These are phyloP conservation scores for Anacardium occidentale DNA, from an alignment of 345 rosid species.

Conservation along the genomic window DNA sequence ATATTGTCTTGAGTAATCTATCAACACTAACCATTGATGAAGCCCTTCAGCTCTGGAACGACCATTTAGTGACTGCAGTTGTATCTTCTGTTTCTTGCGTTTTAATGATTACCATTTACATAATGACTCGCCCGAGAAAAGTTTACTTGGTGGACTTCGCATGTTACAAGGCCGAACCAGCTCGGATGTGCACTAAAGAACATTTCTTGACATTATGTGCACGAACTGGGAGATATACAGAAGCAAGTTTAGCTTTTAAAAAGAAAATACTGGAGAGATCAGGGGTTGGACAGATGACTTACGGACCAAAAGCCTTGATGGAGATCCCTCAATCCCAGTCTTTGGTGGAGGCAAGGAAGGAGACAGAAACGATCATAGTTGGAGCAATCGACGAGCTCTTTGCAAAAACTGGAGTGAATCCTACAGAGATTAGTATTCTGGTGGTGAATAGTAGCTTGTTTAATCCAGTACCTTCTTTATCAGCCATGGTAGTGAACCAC, in stretches of 20 bases:
- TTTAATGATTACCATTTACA: conserved; percentile 56
- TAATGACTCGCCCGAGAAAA: conserved; percentile 62
- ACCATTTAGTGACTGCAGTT: conserved; percentile 34
- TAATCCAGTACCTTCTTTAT: conserved; percentile 63
- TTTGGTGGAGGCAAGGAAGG: conserved; percentile 64
- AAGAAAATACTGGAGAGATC: conserved; percentile 84
- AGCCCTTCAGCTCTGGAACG: conserved; percentile 44
- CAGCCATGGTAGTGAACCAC: conserved; percentile 66
- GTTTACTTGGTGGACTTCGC: conserved; percentile 68
- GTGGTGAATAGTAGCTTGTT: conserved; percentile 69
- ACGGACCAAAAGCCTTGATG: conserved; percentile 65
- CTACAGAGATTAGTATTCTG: conserved; percentile 58
- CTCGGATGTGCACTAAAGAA: conserved; percentile 43
- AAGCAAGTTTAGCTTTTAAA: conserved; percentile 67
- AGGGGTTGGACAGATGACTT: conserved; percentile 73
- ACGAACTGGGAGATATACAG: conserved; percentile 40
- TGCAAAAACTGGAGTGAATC: conserved; percentile 55
- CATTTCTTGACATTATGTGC: conserved; percentile 44
- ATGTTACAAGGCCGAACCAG: conserved; percentile 54
- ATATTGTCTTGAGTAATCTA: conserved; percentile 45
- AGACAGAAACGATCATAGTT: conserved; percentile 63
- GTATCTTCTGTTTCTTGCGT: conserved; percentile 47
- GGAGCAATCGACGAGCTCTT: conserved; percentile 60
- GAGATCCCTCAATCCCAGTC: conserved; percentile 48
- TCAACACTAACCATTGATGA: conserved; percentile 46